These are phyloP conservation scores for Colletotrichum theobromicola DNA, from an alignment of 2,329 filamentous ascomycete genomes.

Conservation along the genomic window DNA sequence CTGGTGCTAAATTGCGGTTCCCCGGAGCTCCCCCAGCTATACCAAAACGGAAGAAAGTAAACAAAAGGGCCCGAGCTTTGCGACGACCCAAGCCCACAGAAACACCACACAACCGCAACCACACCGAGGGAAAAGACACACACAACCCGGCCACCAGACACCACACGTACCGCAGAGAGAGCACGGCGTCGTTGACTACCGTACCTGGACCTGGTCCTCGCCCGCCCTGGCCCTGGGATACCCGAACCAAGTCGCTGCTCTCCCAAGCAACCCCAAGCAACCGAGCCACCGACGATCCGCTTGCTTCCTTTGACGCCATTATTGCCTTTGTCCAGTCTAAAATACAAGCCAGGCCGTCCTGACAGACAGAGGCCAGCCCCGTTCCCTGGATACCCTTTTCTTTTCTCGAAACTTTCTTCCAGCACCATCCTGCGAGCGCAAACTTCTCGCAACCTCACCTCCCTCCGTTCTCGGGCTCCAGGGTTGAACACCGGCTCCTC, in stretches of 20 bases:
- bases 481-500: conserved; percentile 16
- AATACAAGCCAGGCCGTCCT: conserved; percentile 21
- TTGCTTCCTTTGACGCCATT: conserved; percentile 15
- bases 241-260: conserved; percentile 8
- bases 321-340: conserved; percentile 10
- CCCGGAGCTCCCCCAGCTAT: conserved; percentile 30
- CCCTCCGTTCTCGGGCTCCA: conserved; percentile 18
- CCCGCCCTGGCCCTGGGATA: conserved; percentile 4
- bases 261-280: conserved; percentile 13
- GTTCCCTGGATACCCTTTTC: conserved; percentile 21
- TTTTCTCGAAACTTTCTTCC: conserved; percentile 18
- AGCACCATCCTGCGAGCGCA: conserved; percentile 6
- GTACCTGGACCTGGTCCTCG: conserved; percentile 4
- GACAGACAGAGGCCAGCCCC: conserved; percentile 20
- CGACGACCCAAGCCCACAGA: conserved; percentile 16
- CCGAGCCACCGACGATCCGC: conserved; percentile 6
- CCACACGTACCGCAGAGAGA: neutral
- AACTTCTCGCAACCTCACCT: neutral
- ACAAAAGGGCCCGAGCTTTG: conserved; percentile 42
- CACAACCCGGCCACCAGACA: neutral
- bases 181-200: neutral
- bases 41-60: conserved; percentile 45
- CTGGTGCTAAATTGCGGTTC: conserved; percentile 19
- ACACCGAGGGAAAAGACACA: neutral
- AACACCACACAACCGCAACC: conserved; percentile 1